Conservation (phyloP, 495 filamentous ascomycete species). For the Hyphodiscus hymeniophilus region DNA sequence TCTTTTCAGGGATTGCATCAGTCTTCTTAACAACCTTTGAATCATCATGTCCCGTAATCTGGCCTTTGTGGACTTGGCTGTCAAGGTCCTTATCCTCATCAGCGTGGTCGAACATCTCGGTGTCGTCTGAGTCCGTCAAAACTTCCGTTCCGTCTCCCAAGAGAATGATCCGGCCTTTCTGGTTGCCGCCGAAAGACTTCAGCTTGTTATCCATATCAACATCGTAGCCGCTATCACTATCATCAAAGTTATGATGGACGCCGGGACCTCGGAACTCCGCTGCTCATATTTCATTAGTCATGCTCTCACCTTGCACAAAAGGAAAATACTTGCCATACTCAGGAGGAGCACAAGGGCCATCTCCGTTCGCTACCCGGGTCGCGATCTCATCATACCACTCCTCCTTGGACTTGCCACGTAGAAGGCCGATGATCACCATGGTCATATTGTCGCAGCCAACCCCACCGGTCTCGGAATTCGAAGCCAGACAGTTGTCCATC, state of each 20-base stretch:
- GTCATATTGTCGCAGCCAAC: constrained; percentile 99
- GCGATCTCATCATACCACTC: constrained; percentile 97
- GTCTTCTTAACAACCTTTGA: neutral
- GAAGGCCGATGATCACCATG: constrained; percentile 83
- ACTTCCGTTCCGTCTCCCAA: constrained; percentile 91
- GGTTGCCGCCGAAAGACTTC: constrained; percentile 26
- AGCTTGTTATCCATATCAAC: constrained; percentile 58
- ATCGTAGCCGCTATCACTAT: constrained; percentile 89
- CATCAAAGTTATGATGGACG: constrained; percentile 83
- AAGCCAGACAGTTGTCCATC: constrained; percentile 99
- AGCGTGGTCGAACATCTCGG: constrained; percentile 83
- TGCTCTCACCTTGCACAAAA: constrained; percentile 21
- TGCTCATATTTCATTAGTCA: constrained; percentile 39
- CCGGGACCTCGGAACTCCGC: constrained; percentile 95
- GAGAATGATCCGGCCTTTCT: constrained; percentile 76
- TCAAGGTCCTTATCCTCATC: constrained; percentile 74
- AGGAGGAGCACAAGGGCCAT: constrained; percentile 96
- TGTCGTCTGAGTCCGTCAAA: constrained; percentile 75
- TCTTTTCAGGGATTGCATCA: constrained; percentile 7
- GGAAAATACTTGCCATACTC: constrained; percentile 83
- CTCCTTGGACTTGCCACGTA: constrained; percentile 86
- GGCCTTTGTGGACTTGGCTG: constrained; percentile 42
- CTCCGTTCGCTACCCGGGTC: constrained; percentile 88
- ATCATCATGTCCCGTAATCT: constrained; percentile 1
- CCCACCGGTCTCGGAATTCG: constrained; percentile 94